Conservation (phyloP, 495 filamentous ascomycete species). For the Penicillium chermesinum region DNA sequence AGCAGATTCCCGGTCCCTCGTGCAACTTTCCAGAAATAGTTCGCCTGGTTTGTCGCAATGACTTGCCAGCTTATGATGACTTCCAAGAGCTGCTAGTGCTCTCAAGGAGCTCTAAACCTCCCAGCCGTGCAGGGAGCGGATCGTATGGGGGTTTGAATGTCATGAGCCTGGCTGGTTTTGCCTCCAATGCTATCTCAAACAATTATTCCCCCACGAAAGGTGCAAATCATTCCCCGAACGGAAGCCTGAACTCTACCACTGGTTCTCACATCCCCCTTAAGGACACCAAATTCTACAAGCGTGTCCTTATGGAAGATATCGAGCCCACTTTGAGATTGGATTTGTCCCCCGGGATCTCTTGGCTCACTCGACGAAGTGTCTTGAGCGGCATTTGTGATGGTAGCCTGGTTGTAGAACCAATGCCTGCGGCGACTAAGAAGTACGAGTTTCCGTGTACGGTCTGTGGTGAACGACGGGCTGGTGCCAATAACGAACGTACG, state of each 20-base stretch:
- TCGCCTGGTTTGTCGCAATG: slow-evolving; percentile 74
- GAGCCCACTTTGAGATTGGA: slow-evolving; percentile 91
- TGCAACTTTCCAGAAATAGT: slow-evolving; percentile 80
- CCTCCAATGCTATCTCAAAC: slow-evolving; percentile 41
- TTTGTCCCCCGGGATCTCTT: slow-evolving; percentile 82
- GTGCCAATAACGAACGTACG: slow-evolving; percentile 64
- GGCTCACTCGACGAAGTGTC: slow-evolving; percentile 82
- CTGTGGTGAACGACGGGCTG: slow-evolving; percentile 76
- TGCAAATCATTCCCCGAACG: slow-evolving; percentile 34
- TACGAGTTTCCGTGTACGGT: slow-evolving; percentile 75
- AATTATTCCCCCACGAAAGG: slow-evolving; percentile 40
- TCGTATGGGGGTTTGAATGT: slow-evolving; percentile 61
- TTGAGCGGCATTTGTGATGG: slow-evolving; percentile 78
- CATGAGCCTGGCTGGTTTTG: slow-evolving; percentile 52
- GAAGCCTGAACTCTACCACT: slow-evolving; percentile 33
- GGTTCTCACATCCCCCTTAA: slow-evolving; percentile 58
- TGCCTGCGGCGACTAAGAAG: slow-evolving; percentile 54
- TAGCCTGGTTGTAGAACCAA: slow-evolving; percentile 83
- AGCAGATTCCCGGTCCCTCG: slow-evolving; percentile 70
- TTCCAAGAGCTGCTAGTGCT: slow-evolving; percentile 72
- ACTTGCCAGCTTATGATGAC: slow-evolving; percentile 75
- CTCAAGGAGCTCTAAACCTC: slow-evolving; percentile 54
- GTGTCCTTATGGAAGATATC: slow-evolving; percentile 79
- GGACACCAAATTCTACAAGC: slow-evolving; percentile 91
- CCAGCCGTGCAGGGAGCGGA: slow-evolving; percentile 62